A percentile compares a stretch with the other conserved stretches of the same genome.
phyloP scores from a whole-genome alignment of 1,284 basidiomycete genomes.

The Cystobasidium sp. region DNA sequence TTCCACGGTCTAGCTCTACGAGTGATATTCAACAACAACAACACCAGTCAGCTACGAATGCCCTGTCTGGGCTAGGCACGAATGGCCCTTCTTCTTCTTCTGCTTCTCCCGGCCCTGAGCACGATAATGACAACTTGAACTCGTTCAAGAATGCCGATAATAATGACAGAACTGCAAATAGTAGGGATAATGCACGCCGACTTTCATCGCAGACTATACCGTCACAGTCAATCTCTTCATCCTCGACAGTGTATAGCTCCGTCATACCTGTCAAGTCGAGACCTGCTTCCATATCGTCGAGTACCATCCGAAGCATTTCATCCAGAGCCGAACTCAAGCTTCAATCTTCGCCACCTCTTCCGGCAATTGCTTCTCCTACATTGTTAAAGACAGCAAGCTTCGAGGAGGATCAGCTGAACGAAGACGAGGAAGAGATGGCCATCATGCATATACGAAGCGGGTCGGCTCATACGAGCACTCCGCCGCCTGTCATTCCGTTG shows the following conservation, averaged over 20 bases:
- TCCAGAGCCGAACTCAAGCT: not conserved
- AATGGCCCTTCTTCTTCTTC: not conserved
- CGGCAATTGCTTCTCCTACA: not conserved
- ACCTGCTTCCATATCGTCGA: not conserved
- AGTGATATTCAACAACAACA: not conserved
- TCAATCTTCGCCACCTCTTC: not conserved
- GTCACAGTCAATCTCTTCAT: too few relatives aligned
- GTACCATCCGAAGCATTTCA: not conserved
- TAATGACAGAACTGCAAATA: not conserved
- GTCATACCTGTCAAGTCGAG: constrained; percentile 27
- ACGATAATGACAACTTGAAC: too few relatives aligned
- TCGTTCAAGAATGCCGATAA: not conserved
- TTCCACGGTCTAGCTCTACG: not conserved
- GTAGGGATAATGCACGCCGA: not conserved
- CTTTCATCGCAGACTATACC: constrained; percentile 2
- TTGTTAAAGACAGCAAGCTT: not conserved
- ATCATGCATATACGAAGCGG: constrained; percentile 15
- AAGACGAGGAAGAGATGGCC: constrained; percentile 8
- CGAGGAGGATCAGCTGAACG: not conserved
- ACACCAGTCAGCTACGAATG: not conserved
- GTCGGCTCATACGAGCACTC: not conserved
- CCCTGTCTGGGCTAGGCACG: not conserved
- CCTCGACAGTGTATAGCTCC: constrained; percentile 11
- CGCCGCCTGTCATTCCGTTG: constrained; percentile 11
- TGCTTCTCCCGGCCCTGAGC: not conserved